Percentiles rank a stretch among this genome's conserved stretches.
phyloP scores from a whole-genome alignment of 257 asterid genomes.

The Solanum bukasovii region DNA sequence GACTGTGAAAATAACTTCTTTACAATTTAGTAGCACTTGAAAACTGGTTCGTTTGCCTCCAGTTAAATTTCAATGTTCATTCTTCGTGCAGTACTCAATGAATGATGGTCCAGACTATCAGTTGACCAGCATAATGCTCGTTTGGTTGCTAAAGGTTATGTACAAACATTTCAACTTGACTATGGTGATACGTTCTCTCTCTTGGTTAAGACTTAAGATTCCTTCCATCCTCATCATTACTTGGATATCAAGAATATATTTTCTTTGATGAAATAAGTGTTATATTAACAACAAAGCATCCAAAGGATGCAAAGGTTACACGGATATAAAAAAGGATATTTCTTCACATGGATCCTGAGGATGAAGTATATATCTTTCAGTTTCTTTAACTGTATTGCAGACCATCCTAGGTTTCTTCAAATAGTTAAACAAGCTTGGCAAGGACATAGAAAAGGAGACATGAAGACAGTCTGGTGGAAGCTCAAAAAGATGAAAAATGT shows the following conservation, averaged over 20 bases:
- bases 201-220: background rate
- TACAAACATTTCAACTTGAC: background rate
- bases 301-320: background rate
- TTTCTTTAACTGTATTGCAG: background rate
- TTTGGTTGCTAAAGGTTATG: background rate
- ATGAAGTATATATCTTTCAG: background rate
- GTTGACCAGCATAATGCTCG: background rate
- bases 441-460: background rate
- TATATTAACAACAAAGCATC: background rate
- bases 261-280: background rate
- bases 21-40: background rate
- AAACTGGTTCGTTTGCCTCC: background rate
- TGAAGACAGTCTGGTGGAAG: background rate
- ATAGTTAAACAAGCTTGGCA: background rate
- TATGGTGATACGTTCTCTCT: background rate
- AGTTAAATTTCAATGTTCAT: background rate
- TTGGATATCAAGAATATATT: background rate
- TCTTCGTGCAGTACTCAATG: background rate
- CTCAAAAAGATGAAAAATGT: background rate
- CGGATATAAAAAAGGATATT: background rate
- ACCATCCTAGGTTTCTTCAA: background rate
- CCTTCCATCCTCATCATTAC: background rate
- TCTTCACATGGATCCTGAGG: background rate
- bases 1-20: background rate
- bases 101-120: background rate